Percentiles rank a stretch among this genome's conserved stretches.
These are phyloP conservation scores for Schizonepeta tenuifolia DNA, from an alignment of 257 asterid genomes.

Conservation along the genomic window DNA sequence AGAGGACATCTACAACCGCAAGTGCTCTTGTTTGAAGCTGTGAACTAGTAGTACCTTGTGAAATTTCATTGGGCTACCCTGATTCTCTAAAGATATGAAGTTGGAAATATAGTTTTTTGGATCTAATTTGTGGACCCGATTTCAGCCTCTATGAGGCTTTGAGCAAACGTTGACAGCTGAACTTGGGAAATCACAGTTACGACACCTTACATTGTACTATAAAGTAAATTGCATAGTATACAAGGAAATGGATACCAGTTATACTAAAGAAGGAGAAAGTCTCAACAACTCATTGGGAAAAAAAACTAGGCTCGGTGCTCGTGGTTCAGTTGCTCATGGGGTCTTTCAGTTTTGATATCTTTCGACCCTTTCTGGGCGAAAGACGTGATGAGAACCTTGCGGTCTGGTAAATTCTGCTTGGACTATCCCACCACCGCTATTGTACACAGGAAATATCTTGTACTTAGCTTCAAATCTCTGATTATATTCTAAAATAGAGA, in stretches of 20 bases:
- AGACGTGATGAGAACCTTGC: conserved; percentile 28
- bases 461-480: conserved; percentile 35
- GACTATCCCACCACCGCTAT: conserved; percentile 29
- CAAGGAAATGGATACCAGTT: conserved; percentile 35
- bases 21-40: conserved; percentile 87
- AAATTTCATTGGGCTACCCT: conserved; percentile 25
- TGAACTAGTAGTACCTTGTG: conserved; percentile 50
- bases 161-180: conserved; percentile 35
- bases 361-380: conserved; percentile 31
- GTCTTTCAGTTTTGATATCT: conserved; percentile 30
- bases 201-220: conserved; percentile 40
- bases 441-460: conserved; percentile 45
- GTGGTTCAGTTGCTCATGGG: conserved; percentile 17
- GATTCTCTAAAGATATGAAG: conserved; percentile 28
- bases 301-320: conserved; percentile 16
- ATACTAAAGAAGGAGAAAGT: conserved; percentile 30
- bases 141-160: conserved; percentile 30
- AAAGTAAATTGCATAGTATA: conserved; percentile 33
- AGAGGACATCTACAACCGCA: conserved; percentile 97
- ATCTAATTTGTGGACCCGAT: conserved; percentile 22
- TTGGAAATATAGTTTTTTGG: conserved; percentile 36
- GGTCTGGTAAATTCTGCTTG: conserved; percentile 19
- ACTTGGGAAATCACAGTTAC: conserved; percentile 30
- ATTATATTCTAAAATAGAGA: conserved; percentile 36
- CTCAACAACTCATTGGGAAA: conserved; percentile 38